phyloP scores from a whole-genome alignment of 1,284 basidiomycete genomes.

The Cryptococcus hybrid region DNA sequence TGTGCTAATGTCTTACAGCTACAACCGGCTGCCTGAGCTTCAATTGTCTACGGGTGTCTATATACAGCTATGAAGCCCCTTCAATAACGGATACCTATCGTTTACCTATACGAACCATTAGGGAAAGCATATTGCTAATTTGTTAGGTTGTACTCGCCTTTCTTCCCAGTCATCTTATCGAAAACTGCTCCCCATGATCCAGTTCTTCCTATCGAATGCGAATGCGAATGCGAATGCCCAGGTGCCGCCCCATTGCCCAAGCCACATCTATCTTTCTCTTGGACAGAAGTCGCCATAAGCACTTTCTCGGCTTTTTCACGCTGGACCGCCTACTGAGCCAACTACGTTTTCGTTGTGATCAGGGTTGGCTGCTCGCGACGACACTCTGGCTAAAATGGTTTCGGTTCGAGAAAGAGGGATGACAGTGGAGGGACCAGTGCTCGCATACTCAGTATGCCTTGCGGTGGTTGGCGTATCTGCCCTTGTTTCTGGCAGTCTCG shows the following conservation, averaged over 20 bases:
- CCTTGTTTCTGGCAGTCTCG: not conserved
- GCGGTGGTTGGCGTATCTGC: not conserved
- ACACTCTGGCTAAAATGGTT: not conserved
- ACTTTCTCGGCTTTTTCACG: not conserved
- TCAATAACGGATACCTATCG: too few species aligned
- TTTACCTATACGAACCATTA: too few species aligned
- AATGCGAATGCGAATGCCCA: not conserved
- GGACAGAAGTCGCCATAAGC: too few species aligned
- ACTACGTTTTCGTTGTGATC: constrained; percentile 4
- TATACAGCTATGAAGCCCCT: too few species aligned
- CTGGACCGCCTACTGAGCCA: constrained; percentile 13
- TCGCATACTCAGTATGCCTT: not conserved
- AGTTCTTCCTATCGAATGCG: constrained; percentile 5
- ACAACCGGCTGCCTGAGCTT: too few species aligned
- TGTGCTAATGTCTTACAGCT: too few species aligned
- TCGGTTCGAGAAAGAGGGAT: not conserved
- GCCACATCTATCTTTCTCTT: not conserved
- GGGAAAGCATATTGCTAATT: too few species aligned
- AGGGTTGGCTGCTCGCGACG: not conserved
- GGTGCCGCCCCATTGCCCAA: not conserved
- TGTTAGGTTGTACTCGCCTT: not conserved
- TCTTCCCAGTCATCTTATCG: constrained; percentile 10
- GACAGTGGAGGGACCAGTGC: not conserved
- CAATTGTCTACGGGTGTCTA: too few species aligned
- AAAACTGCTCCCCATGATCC: constrained; percentile 9